These are phyloP conservation scores for Chytridium lagenaria DNA, from an alignment of 371 early-diverging fungal genomes.

Conservation along the genomic window DNA sequence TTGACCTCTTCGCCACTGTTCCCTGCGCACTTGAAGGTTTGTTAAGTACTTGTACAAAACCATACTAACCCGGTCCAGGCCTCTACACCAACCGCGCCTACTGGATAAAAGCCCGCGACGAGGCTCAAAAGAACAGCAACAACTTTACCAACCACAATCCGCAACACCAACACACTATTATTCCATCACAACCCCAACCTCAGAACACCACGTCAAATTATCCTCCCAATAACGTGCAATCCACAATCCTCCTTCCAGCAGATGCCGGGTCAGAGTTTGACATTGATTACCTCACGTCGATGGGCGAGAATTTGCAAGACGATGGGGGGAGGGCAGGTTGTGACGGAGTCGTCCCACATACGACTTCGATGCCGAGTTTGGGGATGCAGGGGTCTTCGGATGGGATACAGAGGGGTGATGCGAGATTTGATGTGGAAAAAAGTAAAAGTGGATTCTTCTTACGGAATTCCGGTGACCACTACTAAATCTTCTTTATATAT, in stretches of 20 bases:
- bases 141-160: neutral
- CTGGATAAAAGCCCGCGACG: constrained; percentile 15
- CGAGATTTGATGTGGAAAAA: neutral
- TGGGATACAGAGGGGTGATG: neutral
- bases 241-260: neutral
- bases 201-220: too few species aligned
- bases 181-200: neutral
- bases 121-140: neutral
- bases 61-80: neutral
- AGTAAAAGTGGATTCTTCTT: neutral
- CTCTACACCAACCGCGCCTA: constrained; percentile 15
- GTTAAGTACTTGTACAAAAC: neutral
- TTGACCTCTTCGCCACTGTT: constrained; percentile 43
- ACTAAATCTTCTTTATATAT: too few species aligned
- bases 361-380: neutral
- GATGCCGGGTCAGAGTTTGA: neutral
- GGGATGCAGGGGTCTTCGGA: neutral
- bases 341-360: neutral
- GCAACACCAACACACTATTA: neutral
- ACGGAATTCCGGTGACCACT: neutral
- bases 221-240: too few species aligned
- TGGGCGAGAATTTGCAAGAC: neutral
- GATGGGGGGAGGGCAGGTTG: neutral
- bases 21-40: constrained; percentile 36
- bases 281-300: neutral